Evolutionary conservation across 257 asterid species (phyloP).

Genomic region (Solanum dulcamara): DNA sequence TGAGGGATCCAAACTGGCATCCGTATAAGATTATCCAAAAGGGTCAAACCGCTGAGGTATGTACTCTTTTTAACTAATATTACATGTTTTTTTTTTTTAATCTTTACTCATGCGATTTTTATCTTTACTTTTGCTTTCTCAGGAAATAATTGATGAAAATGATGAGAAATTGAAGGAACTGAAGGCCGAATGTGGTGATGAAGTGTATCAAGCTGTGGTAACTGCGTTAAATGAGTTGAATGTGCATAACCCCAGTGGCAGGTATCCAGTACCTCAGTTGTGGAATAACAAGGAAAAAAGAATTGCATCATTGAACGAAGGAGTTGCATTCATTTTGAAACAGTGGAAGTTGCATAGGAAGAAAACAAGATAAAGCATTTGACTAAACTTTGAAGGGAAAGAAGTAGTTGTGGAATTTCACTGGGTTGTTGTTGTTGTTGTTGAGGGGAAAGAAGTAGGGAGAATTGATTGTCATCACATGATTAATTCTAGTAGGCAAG

Average conservation of each 20-base stretch:
- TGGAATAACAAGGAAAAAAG: slow-evolving; percentile 10
- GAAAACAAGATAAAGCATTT: background rate
- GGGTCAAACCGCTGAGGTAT: background rate
- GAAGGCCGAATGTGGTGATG: slow-evolving; percentile 5
- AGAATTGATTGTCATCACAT: background rate
- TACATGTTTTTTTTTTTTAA: background rate
- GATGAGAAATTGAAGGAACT: slow-evolving; percentile 12
- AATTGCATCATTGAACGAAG: slow-evolving; percentile 14
- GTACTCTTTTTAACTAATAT: background rate
- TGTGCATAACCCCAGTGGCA: slow-evolving; percentile 21
- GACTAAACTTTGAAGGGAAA: background rate
- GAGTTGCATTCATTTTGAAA: background rate
- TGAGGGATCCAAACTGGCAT: slow-evolving; percentile 14
- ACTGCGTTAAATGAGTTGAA: slow-evolving; percentile 15
- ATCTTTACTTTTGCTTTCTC: background rate
- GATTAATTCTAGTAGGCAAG: background rate
- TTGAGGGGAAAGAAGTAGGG: background rate
- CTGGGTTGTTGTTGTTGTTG: too few species aligned
- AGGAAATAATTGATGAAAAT: slow-evolving; percentile 14
- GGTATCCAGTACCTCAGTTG: slow-evolving; percentile 5
- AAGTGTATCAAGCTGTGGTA: slow-evolving; percentile 9
- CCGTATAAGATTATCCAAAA: slow-evolving; percentile 6
- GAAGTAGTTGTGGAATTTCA: too few species aligned
- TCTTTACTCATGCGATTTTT: background rate
- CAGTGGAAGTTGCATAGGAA: slow-evolving; percentile 3